Evolutionary conservation across 2,329 filamentous ascomycete species (phyloP), one percentile per base, ranked within the genome.

Genomic region (Neurospora crassa): DNA sequence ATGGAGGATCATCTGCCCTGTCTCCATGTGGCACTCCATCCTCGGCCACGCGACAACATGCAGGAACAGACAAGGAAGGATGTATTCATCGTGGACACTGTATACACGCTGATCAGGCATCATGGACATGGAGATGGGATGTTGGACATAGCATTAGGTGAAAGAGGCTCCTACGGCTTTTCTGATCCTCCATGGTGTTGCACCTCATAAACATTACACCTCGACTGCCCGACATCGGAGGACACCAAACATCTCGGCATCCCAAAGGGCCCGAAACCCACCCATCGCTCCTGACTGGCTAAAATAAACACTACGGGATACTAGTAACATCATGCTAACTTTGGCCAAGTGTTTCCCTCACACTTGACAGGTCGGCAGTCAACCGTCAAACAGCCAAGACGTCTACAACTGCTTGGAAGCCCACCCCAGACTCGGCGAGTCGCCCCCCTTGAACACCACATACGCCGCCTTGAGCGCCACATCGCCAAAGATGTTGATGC

Each of bases 401-500:
- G 18, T 8, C 16, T 63, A 63, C 53, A 63, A 29, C 4, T n/a
- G 41, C 75, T 77, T 77, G 14, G 45, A 42, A 18, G 75, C 76
- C 74, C 74, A 77, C 4, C 76, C 76, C 41, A 77, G 71, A 2
- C 20, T 70, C 16, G 76, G 75, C 53, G 73, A 71, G 16, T 70
- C 68, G 4, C 53, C 71, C 5, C 73, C 76, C 18, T 76, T 71
- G 70, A 76, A 77, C 20, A 77, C 76, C 11, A 77, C 76, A 72
- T 75, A 77, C 8, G 75, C 76, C 8, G 74, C 74, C 73, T 77
- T 77, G 43, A 77, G 72, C 1, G 76, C 76, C 34, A 76, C 74
- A 40, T 76, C 76, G 3, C 76, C 76, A 71, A 74, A 77, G 68
- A 77, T 77, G 20, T 76, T 77, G 68, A 77, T 74, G 16, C 76